These are phyloP conservation scores for Penicillium egyptiacum DNA, from an alignment of 495 filamentous ascomycete genomes.

Conservation along the genomic window DNA sequence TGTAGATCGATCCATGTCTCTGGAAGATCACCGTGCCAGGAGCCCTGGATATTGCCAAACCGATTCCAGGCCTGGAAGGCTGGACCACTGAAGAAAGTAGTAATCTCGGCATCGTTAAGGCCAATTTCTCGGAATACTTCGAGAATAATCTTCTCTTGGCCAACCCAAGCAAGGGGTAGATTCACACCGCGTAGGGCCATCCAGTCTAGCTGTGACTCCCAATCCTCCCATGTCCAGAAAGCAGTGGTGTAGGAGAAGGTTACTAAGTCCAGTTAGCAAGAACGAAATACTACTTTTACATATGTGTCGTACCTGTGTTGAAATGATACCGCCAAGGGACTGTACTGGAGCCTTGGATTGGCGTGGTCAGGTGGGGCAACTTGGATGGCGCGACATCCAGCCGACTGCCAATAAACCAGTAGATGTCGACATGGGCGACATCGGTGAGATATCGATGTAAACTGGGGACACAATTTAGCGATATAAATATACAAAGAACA, in stretches of 20 bases:
- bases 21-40: slow-evolving; percentile 47
- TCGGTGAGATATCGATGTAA: slow-evolving; percentile 51
- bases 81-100: slow-evolving; percentile 48
- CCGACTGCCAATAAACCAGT: slow-evolving; percentile 46
- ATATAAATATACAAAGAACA: not conserved
- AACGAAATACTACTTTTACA: not conserved
- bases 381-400: slow-evolving; percentile 20
- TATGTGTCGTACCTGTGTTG: slow-evolving; percentile 39
- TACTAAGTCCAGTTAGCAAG: slow-evolving; percentile 31
- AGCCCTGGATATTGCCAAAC: slow-evolving; percentile 57
- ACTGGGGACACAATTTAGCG: slow-evolving; percentile 18
- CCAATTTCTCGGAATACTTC: slow-evolving; percentile 51
- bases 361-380: slow-evolving; percentile 16
- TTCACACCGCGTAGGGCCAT: slow-evolving; percentile 54
- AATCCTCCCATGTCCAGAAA: slow-evolving; percentile 57
- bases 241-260: slow-evolving; percentile 56
- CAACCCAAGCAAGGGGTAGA: slow-evolving; percentile 54
- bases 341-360: slow-evolving; percentile 30
- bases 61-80: slow-evolving; percentile 59
- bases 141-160: slow-evolving; percentile 51
- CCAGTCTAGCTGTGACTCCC: slow-evolving; percentile 57
- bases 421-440: slow-evolving; percentile 51
- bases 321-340: slow-evolving; percentile 58
- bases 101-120: slow-evolving; percentile 46
- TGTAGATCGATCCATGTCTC: slow-evolving; percentile 47